Percentiles rank a stretch among this genome's conserved stretches.
Evolutionary conservation across 1,139 yeast genomes (phyloP).

Genomic region (Blastobotrys persicus): DNA sequence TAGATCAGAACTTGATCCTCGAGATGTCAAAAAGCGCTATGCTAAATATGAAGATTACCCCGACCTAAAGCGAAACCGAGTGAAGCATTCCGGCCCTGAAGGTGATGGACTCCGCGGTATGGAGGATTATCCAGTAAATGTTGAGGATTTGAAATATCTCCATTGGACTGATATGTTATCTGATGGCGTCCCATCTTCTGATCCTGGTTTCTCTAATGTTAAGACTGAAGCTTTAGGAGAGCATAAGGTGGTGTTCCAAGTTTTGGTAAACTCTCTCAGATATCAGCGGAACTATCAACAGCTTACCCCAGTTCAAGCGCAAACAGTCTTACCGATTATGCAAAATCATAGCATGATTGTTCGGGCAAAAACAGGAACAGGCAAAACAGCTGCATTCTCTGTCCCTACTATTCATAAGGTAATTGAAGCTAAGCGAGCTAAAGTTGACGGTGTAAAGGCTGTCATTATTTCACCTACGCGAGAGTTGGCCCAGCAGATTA

Average conservation of each 20-base stretch:
- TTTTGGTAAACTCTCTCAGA: conserved; percentile 37
- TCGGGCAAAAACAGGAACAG: conserved; percentile 94
- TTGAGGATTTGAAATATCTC: conserved; percentile 21
- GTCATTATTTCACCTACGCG: conserved; percentile 87
- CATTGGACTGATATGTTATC: conserved; percentile 25
- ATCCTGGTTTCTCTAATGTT: conserved; percentile 33
- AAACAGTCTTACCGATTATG: conserved; percentile 66
- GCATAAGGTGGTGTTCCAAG: conserved; percentile 32
- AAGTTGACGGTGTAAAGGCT: conserved; percentile 43
- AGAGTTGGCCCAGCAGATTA: conserved; percentile 85
- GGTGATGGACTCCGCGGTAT: conserved; percentile 37
- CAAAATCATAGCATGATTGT: conserved; percentile 64
- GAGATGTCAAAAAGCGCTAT: background rate
- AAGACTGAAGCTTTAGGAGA: conserved; percentile 33
- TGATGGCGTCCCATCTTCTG: conserved; percentile 14
- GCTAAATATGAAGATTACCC: background rate
- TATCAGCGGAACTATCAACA: conserved; percentile 38
- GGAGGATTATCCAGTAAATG: conserved; percentile 32
- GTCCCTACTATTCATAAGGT: conserved; percentile 70
- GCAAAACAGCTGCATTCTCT: conserved; percentile 87
- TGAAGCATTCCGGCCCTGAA: conserved; percentile 23
- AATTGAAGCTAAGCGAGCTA: conserved; percentile 37
- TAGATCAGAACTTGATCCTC: background rate
- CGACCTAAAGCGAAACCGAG: conserved; percentile 4
- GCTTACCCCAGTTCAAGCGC: conserved; percentile 77